A percentile compares a stretch with the other conserved stretches of the same genome.
phyloP scores from a whole-genome alignment of 148 eudicot species.

The Silene latifolia region DNA sequence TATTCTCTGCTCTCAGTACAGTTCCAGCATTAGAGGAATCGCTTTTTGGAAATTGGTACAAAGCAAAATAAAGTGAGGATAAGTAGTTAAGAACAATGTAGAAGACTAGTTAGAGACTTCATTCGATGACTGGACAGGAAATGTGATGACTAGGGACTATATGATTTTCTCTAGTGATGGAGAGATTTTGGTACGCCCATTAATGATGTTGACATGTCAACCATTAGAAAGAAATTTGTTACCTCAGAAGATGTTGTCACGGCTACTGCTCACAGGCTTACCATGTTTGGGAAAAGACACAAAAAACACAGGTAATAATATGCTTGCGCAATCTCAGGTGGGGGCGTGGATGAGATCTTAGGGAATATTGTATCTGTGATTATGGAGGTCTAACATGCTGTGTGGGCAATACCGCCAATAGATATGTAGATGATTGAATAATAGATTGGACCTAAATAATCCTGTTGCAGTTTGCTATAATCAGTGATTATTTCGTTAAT shows the following conservation, averaged over 20 bases:
- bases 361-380: neutral
- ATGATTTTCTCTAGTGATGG: too few relatives aligned
- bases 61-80: too few relatives aligned
- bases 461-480: too few relatives aligned
- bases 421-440: neutral
- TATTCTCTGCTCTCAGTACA: too few relatives aligned
- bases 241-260: constrained; percentile 59
- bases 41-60: too few relatives aligned
- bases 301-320: constrained; percentile 55
- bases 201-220: too few relatives aligned
- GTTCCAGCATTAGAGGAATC: too few relatives aligned
- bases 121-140: constrained; percentile 60
- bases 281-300: constrained; percentile 45
- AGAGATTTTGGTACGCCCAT: too few relatives aligned
- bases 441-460: too few relatives aligned
- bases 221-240: constrained; percentile 37
- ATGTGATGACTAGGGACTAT: constrained; percentile 37
- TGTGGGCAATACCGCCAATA: neutral
- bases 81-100: too few relatives aligned
- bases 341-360: neutral
- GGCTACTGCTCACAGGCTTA: constrained; percentile 56
- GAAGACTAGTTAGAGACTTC: too few relatives aligned
- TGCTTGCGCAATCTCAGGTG: constrained; percentile 33
- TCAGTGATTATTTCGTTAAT: too few relatives aligned
- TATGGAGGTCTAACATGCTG: neutral